Base-by-base conservation (phyloP, 2,329 filamentous ascomycete genomes). In the Tolypocladium cylindrosporum region DNA sequence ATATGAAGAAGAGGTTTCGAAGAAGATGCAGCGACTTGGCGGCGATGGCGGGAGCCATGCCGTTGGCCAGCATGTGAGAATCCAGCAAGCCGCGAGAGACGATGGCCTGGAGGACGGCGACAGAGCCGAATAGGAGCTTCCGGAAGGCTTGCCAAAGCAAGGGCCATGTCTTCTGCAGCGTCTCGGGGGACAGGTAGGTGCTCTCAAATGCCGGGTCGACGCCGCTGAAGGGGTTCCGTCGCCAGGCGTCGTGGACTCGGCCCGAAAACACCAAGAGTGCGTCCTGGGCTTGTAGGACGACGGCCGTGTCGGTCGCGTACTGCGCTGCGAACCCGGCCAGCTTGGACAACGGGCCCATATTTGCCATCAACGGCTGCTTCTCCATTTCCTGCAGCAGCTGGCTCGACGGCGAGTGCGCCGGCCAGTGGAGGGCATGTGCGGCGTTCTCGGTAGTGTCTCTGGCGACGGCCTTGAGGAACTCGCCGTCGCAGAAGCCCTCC, bases 1-100 rank as follows among this genome's bases (percentile, higher is more conserved):
- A 90, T 61, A 96, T 84, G 69, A 96, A 96, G 72, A 86, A 90
- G 24, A 95, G 75, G 65, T 90, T 88, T 36, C 90, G 85, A 13
- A 96, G 80, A 14, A 84, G 84, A 60, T 88, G 85, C 19, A 96
- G 78, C 1, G 86, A 83, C 68, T 89, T 89, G 52, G 84, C 77
- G 7, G 90, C 89, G 19, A 94, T 75, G 16, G 77, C 74, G 0
- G 89, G 85, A 1, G 87, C 88, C 9, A 67, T 63, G 24, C 58
- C 55, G 58, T 75, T 69, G 54, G 74, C 74, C 8, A 75, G 71
- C 64, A 84, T 74, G 45, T 65, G 68, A 9, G 73, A 72, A 59
- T 85, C 81, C 3, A 83, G 71, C 31, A 85, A 71, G 59, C 78
- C 76, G 40, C 91, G 82, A 2, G 86, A 85, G 10, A 91, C 79